Base-by-base conservation (phyloP, 2,329 filamentous ascomycete genomes). In the Talaromyces piceae region DNA sequence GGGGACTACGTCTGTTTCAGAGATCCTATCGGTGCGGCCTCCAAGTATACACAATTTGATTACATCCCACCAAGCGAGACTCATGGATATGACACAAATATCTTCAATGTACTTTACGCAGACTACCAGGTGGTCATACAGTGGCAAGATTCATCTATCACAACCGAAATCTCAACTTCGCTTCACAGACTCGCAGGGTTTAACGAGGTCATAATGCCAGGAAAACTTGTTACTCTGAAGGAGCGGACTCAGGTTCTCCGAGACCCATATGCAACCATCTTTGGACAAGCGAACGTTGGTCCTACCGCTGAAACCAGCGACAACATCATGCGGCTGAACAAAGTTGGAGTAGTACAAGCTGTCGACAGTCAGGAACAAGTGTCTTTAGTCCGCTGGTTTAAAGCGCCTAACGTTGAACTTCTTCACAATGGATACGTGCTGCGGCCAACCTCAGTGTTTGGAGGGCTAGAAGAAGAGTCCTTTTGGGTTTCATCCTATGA, bases 401-500 rank as follows among this genome's bases (percentile, higher is more conserved):
- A 61, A 37, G 56, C 68, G 33, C 63, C 71, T 2, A 58, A 66
- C 16, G 58, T 75, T 16, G 62, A 68, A 44, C 53, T 75, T 8
- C 56, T 61, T 12, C 57, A 63, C n/a, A 57, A 58, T 16, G 63
- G 62, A 8, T 54, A 58, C 22, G 56, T 66, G 39, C 59, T 78
- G 22, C 63, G 72, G n/a, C 70, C 70, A 9, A 67, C 66, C 5
- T 74, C 71, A 6, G 63, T 58, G 0, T 70, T 73, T 25, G 76
- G 77, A 2, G 58, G 61, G 3, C 66, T 79, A 1, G 54, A 59
- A 16, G 67, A 73, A 22, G 54, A 58, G 5, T 58, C 67, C 26
- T 75, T 79, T 56, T 74, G 80, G 37, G 72, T 82, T 23, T 82
- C 79, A 52, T 59, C 82, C 37, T 83, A 83, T 60, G 80, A 83